Conservation (phyloP, 805 yeast species). For the Candida incommunis region DNA sequence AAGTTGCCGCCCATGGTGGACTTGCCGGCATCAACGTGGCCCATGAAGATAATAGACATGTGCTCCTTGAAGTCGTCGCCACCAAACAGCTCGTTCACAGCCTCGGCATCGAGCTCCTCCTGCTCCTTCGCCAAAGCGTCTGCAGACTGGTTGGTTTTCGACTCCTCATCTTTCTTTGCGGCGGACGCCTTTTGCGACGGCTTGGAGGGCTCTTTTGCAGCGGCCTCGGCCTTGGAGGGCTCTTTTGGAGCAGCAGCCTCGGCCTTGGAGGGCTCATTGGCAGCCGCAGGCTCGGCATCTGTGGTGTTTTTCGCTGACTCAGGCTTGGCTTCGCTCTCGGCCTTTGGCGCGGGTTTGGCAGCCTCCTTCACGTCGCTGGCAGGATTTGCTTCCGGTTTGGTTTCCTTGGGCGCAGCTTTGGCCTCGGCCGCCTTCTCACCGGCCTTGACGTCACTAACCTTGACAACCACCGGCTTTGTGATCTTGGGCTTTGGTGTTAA, state of each 20-base stretch:
- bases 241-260: conserved; percentile 3
- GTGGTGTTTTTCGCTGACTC: neutral
- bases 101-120: conserved; percentile 42
- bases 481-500: conserved; percentile 8
- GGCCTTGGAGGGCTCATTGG: conserved; percentile 1
- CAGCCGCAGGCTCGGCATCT: conserved; percentile 1
- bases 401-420: conserved; percentile 4
- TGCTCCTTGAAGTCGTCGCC: conserved; percentile 68
- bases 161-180: conserved; percentile 7
- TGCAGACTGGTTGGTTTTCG: conserved; percentile 8
- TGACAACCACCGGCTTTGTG: conserved; percentile 11
- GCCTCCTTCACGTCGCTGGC: neutral
- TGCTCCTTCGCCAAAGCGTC: conserved; percentile 16
- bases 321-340: conserved; percentile 1
- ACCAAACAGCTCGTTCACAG: conserved; percentile 86
- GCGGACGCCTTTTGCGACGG: conserved; percentile 4
- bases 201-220: neutral
- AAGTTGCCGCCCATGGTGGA: conserved; percentile 99
- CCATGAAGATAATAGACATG: conserved; percentile 94
- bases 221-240: conserved; percentile 1
- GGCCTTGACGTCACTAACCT: conserved; percentile 1
- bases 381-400: conserved; percentile 2
- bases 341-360: conserved; percentile 2
- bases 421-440: conserved; percentile 1
- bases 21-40: conserved; percentile 99